Evolutionary conservation across 2,329 filamentous ascomycete species (phyloP).

Genomic region (Elsinoe necatrix): DNA sequence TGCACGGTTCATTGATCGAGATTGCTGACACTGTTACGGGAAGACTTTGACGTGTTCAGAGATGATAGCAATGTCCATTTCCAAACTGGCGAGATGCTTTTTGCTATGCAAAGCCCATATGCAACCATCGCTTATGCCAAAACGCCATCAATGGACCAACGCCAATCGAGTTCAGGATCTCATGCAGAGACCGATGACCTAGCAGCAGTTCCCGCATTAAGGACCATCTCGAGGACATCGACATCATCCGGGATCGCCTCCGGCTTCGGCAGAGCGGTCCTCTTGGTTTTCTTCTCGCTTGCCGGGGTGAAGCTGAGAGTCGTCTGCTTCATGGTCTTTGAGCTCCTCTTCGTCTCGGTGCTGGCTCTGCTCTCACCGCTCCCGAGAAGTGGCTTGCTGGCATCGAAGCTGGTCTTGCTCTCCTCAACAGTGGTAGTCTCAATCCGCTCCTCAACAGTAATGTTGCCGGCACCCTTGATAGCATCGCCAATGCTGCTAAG

Average conservation of each 20-base stretch:
- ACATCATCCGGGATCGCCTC: conserved; percentile 3
- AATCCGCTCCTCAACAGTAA: not conserved
- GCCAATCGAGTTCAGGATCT: too few relatives aligned
- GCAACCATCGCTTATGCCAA: not conserved
- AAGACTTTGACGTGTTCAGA: too few relatives aligned
- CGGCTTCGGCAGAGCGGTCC: not conserved
- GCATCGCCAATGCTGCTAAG: not conserved
- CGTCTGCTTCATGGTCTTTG: conserved; percentile 13
- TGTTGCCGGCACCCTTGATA: conserved; percentile 1
- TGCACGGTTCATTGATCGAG: too few relatives aligned
- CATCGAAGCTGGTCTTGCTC: conserved; percentile 2
- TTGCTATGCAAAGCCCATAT: not conserved
- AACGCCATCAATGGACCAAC: not conserved
- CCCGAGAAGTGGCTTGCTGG: not conserved
- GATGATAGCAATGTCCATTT: too few relatives aligned
- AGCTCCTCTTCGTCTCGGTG: conserved; percentile 5
- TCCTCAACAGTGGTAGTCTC: conserved; percentile 1
- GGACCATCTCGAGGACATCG: conserved; percentile 14
- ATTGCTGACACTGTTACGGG: too few relatives aligned
- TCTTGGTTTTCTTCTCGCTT: not conserved
- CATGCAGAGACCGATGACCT: conserved; percentile 11
- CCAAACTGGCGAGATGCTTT: not conserved
- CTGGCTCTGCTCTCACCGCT: not conserved
- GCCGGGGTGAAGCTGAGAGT: conserved; percentile 8
- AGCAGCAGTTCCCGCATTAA: not conserved